Conservation (phyloP, 2,329 filamentous ascomycete genomes). For the Diplodia corticola region DNA sequence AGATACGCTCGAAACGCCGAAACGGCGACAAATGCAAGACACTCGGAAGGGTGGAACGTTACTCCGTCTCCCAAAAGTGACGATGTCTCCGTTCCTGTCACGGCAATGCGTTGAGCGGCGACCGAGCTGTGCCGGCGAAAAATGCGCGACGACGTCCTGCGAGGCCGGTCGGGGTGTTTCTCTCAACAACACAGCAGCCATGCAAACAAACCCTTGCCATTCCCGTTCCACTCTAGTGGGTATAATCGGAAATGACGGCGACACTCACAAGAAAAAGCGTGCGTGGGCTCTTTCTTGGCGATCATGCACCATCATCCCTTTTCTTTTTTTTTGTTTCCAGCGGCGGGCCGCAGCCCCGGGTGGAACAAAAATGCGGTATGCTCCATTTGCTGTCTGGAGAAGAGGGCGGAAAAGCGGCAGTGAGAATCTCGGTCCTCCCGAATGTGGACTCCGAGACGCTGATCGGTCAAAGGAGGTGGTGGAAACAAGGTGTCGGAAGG, state of each 20-base stretch:
- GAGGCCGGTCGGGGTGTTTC: neutral
- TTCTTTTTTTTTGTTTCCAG: neutral
- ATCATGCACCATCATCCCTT: neutral
- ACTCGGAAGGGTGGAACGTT: neutral
- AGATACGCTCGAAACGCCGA: neutral
- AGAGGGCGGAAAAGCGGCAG: neutral
- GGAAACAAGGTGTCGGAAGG: neutral
- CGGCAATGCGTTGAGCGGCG: neutral
- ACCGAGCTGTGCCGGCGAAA: neutral
- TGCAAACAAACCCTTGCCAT: neutral
- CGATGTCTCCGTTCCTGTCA: neutral
- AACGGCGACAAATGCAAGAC: neutral
- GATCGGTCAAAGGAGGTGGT: neutral
- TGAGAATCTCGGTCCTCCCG: neutral
- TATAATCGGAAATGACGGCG: neutral
- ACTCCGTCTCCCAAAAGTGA: neutral
- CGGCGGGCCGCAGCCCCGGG: neutral
- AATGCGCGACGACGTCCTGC: neutral
- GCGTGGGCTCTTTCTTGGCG: neutral
- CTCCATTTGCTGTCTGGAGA: neutral
- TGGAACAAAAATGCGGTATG: neutral
- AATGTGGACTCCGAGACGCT: neutral
- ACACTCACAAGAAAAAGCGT: neutral
- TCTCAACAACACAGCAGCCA: neutral
- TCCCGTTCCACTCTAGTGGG: neutral